A percentile compares a stretch with the other conserved stretches of the same genome.
phyloP scores from a whole-genome alignment of 116 monocot species.

The Phalaenopsis hybrid region DNA sequence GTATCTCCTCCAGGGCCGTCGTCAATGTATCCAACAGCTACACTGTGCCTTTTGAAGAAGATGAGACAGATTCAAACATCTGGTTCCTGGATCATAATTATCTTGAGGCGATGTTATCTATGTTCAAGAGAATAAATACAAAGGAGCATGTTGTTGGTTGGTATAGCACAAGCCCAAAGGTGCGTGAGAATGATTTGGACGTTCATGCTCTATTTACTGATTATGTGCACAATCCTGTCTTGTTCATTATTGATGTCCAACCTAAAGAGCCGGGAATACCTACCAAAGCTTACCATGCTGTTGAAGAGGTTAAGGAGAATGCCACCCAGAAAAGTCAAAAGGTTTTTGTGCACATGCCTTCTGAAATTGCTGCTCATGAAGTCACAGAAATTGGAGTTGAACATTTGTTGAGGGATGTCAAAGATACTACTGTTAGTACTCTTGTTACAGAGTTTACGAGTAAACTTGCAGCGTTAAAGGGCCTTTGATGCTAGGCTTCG shows the following conservation, averaged over 20 bases:
- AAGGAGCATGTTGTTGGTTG: conserved; percentile 99
- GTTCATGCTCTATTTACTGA: conserved; percentile 79
- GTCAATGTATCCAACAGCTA: conserved; percentile 98
- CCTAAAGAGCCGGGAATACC: conserved; percentile 93
- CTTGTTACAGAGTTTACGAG: conserved; percentile 91
- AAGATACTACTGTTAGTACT: conserved; percentile 95
- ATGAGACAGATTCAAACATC: conserved; percentile 85
- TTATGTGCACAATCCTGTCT: conserved; percentile 88
- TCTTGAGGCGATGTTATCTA: conserved; percentile 90
- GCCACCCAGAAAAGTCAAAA: conserved; percentile 98
- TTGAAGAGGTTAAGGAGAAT: conserved; percentile 99
- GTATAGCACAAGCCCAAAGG: conserved; percentile 95
- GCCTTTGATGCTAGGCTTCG: conserved; percentile 80
- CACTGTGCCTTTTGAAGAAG: conserved; percentile 95
- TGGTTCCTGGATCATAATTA: conserved; percentile 99
- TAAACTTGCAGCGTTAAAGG: conserved; percentile 92
- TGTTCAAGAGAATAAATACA: conserved; percentile 96
- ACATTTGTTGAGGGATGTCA: conserved; percentile 92
- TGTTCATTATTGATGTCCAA: conserved; percentile 97
- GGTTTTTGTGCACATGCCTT: conserved; percentile 87
- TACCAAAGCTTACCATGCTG: conserved; percentile 94
- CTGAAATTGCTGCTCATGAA: conserved; percentile 99
- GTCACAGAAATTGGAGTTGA: conserved; percentile 99
- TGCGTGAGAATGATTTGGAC: conserved; percentile 88
- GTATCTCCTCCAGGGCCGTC: conserved; percentile 57